A percentile compares a stretch with the other conserved stretches of the same genome.
Conservation (phyloP, 345 rosid genomes). For the Brassica incana region DNA sequence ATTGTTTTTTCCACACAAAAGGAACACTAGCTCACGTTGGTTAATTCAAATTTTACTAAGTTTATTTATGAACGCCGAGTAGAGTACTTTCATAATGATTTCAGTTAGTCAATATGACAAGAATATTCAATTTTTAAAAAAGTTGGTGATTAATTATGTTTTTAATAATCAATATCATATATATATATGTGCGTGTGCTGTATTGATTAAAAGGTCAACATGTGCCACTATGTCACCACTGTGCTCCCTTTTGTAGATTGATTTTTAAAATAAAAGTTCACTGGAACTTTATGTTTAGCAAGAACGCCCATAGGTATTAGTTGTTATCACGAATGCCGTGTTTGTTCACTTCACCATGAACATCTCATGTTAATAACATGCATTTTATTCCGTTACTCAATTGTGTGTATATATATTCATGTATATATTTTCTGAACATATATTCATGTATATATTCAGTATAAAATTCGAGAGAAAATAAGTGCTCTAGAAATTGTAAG, state of each 20-base stretch:
- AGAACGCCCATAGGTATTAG: constrained; percentile 12
- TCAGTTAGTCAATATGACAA: neutral
- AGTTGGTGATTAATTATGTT: neutral
- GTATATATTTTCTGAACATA: neutral
- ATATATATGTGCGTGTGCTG: neutral
- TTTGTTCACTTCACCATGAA: constrained; percentile 23
- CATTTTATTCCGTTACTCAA: neutral
- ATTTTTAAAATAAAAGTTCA: constrained; percentile 1
- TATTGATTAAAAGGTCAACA: neutral
- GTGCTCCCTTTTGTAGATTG: constrained; percentile 5
- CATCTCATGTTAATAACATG: constrained; percentile 31
- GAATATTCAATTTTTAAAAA: neutral
- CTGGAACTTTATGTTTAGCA: constrained; percentile 21
- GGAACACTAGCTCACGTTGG: neutral
- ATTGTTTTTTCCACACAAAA: neutral
- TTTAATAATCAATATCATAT: neutral
- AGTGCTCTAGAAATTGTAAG: neutral
- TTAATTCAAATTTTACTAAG: neutral
- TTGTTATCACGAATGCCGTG: constrained; percentile 33
- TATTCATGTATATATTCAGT: neutral
- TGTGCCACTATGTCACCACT: constrained; percentile 12
- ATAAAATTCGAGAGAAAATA: neutral
- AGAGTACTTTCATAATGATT: neutral
- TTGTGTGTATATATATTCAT: neutral
- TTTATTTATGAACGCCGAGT: neutral